A percentile compares a stretch with the other conserved stretches of the same genome.
phyloP scores from a whole-genome alignment of 129 eudicot genomes.

The Scalesia atractyloides region DNA sequence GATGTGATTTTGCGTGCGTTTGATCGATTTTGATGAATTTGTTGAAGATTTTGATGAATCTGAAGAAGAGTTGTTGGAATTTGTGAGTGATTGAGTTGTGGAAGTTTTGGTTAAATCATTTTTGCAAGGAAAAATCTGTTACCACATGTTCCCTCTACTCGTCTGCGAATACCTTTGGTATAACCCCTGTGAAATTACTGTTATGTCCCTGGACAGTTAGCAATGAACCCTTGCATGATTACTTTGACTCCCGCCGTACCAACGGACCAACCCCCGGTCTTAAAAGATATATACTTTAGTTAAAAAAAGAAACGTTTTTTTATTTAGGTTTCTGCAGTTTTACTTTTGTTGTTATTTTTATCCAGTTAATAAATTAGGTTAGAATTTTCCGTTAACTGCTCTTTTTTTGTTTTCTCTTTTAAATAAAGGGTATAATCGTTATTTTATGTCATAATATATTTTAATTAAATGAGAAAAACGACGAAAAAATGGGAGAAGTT shows the following conservation, averaged over 20 bases:
- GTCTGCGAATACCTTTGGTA: slow-evolving; percentile 26
- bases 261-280: slow-evolving; percentile 10
- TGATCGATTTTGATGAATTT: background rate
- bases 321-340: too few relatives aligned
- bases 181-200: slow-evolving; percentile 8
- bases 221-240: slow-evolving; percentile 1
- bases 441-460: too few relatives aligned
- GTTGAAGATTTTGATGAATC: background rate
- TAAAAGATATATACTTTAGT: background rate
- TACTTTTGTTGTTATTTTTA: too few relatives aligned
- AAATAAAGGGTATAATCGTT: too few relatives aligned
- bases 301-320: too few relatives aligned
- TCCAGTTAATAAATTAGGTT: too few relatives aligned
- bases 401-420: too few relatives aligned
- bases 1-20: background rate
- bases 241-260: background rate
- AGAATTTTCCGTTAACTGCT: too few relatives aligned
- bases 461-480: too few relatives aligned
- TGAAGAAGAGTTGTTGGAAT: slow-evolving; percentile 16
- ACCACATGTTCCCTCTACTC: slow-evolving; percentile 47
- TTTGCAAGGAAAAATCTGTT: slow-evolving; percentile 45
- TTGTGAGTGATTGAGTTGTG: slow-evolving; percentile 34
- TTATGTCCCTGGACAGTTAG: background rate
- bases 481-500: too few relatives aligned
- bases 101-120: slow-evolving; percentile 17